Conservation (phyloP, 768 basidiomycete species). For the Boletus subcaerulescens region DNA sequence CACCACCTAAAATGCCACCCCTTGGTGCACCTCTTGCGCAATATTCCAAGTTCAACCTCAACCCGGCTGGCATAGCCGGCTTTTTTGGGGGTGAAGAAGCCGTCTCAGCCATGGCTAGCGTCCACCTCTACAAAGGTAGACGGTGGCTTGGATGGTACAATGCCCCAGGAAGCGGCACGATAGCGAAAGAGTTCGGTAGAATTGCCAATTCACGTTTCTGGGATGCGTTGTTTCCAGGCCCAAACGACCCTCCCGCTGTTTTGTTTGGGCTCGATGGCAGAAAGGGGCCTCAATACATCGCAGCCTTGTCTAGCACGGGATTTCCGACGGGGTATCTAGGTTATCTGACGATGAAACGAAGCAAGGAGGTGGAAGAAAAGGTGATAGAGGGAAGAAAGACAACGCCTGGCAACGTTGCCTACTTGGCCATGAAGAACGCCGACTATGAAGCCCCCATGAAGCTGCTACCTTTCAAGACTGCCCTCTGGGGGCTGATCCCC, state of each 20-base stretch:
- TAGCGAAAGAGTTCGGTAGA: slow-evolving; percentile 33
- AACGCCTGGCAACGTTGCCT: slow-evolving; percentile 6
- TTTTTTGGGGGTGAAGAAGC: slow-evolving; percentile 38
- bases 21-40: no score
- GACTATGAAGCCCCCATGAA: neutral
- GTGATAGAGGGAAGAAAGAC: slow-evolving; percentile 15
- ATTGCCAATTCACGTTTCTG: slow-evolving; percentile 31
- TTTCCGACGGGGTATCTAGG: slow-evolving; percentile 28
- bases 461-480: neutral
- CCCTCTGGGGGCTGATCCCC: slow-evolving; percentile 24
- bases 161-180: slow-evolving; percentile 32
- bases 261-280: slow-evolving; percentile 31
- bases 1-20: no score
- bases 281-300: slow-evolving; percentile 27
- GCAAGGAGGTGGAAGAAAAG: no score
- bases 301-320: no score
- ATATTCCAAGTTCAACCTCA: no score
- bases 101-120: slow-evolving; percentile 34
- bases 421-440: slow-evolving; percentile 16
- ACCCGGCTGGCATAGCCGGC: slow-evolving; percentile 24
- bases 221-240: slow-evolving; percentile 32
- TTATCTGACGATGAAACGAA: slow-evolving; percentile 19
- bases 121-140: slow-evolving; percentile 32
- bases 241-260: slow-evolving; percentile 23
- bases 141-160: slow-evolving; percentile 37